Conservation (phyloP, 192 early-diverging fungal genomes). For the Rhizoclosmatium sp. region DNA sequence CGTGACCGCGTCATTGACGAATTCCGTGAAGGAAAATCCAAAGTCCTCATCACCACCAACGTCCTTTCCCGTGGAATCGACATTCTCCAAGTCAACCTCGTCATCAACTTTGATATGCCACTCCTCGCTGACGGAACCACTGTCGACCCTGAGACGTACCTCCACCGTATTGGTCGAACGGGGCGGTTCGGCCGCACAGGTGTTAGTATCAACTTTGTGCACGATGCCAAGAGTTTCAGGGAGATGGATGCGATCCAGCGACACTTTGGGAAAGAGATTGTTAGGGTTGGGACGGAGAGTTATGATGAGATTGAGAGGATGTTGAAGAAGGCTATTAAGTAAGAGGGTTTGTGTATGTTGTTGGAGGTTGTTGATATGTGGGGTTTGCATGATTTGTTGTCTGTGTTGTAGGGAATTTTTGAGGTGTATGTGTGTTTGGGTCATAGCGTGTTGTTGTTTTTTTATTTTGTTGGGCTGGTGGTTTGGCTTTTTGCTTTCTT, state of each 20-base stretch:
- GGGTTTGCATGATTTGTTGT: background rate
- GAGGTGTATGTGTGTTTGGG: slow-evolving; percentile 1
- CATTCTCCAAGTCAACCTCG: slow-evolving; percentile 92
- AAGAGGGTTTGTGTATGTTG: background rate
- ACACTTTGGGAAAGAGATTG: slow-evolving; percentile 82
- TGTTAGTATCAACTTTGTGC: slow-evolving; percentile 94
- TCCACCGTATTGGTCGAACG: slow-evolving; percentile 98
- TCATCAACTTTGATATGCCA: slow-evolving; percentile 97
- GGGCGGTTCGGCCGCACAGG: slow-evolving; percentile 96
- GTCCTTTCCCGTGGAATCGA: slow-evolving; percentile 98
- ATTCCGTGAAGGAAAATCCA: slow-evolving; percentile 87
- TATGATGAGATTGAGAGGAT: slow-evolving; percentile 84
- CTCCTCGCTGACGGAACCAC: slow-evolving; percentile 59
- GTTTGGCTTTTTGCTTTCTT: background rate
- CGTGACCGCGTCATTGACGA: slow-evolving; percentile 93
- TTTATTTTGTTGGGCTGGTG: background rate
- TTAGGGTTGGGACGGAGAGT: slow-evolving; percentile 81
- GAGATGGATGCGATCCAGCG: slow-evolving; percentile 87
- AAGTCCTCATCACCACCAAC: slow-evolving; percentile 97
- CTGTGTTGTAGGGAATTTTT: background rate
- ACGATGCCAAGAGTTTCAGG: slow-evolving; percentile 73
- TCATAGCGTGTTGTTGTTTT: background rate
- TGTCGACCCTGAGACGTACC: slow-evolving; percentile 93
- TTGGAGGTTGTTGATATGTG: background rate
- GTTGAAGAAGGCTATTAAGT: slow-evolving; percentile 77